Conservation (phyloP, 2,329 filamentous ascomycete species). For the Alternaria angustiovoidea region DNA sequence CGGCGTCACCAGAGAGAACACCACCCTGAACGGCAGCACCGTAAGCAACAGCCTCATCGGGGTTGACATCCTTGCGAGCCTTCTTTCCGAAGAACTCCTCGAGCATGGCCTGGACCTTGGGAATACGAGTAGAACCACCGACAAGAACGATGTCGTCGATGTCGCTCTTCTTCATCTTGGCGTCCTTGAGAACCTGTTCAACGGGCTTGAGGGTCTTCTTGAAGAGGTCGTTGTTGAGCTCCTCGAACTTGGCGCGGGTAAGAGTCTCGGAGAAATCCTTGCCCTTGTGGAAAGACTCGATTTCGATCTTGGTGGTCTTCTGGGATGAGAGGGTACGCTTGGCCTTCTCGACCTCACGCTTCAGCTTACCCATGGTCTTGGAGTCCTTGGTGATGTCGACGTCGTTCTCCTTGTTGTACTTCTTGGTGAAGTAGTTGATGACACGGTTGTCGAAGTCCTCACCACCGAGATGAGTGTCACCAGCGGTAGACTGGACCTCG, state of each 20-base stretch:
- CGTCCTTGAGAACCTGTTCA: constrained; percentile 97
- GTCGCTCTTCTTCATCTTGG: constrained; percentile 95
- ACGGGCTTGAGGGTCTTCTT: constrained; percentile 99
- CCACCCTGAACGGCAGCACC: constrained; percentile 97
- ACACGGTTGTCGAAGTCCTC: constrained; percentile 99
- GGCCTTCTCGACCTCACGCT: constrained; percentile 99
- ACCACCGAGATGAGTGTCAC: constrained; percentile 97
- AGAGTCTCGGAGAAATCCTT: constrained; percentile 98
- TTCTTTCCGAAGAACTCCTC: constrained; percentile 99
- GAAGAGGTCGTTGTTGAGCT: constrained; percentile 98
- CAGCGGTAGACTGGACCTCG: constrained; percentile 91
- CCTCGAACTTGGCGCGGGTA: constrained; percentile 98
- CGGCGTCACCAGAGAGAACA: constrained; percentile 88
- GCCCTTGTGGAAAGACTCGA: constrained; percentile 96
- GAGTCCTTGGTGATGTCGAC: constrained; percentile 93
- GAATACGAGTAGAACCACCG: constrained; percentile 98
- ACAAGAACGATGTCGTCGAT: constrained; percentile 97
- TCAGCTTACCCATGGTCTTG: constrained; percentile 99
- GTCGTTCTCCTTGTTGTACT: constrained; percentile 97
- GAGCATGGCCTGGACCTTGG: constrained; percentile 93
- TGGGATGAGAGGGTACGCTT: constrained; percentile 95
- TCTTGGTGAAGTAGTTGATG: constrained; percentile 95
- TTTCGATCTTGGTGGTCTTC: constrained; percentile 93
- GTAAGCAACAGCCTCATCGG: constrained; percentile 97
- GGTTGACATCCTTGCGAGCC: constrained; percentile 99